Evolutionary conservation across 208 protist genomes (phyloP).

Genomic region (Leishmania tropica): DNA sequence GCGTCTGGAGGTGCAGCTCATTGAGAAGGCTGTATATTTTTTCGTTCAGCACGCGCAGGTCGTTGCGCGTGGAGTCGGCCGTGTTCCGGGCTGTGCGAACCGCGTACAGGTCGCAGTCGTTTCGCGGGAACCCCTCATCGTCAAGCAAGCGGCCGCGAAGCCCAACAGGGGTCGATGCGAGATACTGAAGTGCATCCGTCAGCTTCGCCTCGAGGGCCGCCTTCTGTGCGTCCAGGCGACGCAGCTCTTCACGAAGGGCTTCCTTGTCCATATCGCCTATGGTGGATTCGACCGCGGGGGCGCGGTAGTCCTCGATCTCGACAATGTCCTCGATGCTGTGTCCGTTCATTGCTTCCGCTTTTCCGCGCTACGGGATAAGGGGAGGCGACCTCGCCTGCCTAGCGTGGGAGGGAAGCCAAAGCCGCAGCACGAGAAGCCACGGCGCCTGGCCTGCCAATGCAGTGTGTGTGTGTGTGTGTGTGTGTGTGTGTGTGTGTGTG

Average conservation of each 20-base stretch:
- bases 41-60: conserved; percentile 54
- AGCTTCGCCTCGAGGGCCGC: conserved; percentile 38
- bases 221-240: conserved; percentile 43
- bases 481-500: conserved; percentile 7
- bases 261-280: conserved; percentile 22
- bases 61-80: conserved; percentile 64
- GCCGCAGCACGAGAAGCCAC: not conserved
- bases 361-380: not conserved
- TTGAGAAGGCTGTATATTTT: conserved; percentile 63
- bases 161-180: conserved; percentile 68
- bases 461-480: not conserved
- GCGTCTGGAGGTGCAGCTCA: conserved; percentile 53
- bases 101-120: conserved; percentile 89
- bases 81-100: conserved; percentile 74
- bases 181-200: conserved; percentile 62
- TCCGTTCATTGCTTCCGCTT: not conserved
- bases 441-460: not conserved
- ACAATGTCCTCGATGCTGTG: conserved; percentile 2
- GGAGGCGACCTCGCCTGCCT: not conserved
- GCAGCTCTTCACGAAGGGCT: conserved; percentile 35
- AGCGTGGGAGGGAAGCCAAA: not conserved
- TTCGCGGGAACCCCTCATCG: conserved; percentile 77
- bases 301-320: conserved; percentile 15
- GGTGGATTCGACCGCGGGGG: not conserved
- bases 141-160: conserved; percentile 66